A percentile compares a stretch with the other conserved stretches of the same genome.
Evolutionary conservation across 352 stramenopile genomes (phyloP).

Genomic region (Phytophthora tubulina): DNA sequence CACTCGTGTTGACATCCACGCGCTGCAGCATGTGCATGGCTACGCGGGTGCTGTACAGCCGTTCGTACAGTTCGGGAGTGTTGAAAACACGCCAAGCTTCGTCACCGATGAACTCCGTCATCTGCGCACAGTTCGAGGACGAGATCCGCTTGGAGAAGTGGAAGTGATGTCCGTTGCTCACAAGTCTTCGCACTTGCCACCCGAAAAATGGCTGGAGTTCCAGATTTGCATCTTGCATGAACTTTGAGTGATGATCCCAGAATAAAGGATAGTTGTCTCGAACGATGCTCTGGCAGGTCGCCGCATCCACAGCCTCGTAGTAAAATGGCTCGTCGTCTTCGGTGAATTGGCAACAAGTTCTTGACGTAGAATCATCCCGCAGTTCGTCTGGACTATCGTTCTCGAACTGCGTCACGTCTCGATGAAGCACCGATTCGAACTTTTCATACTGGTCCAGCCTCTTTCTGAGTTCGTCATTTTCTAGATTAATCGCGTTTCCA

Average conservation of each 20-base stretch:
- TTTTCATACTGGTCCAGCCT: conserved; percentile 31
- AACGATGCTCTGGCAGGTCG: conserved; percentile 26
- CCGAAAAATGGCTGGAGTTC: conserved; percentile 32
- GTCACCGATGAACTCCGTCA: conserved; percentile 21
- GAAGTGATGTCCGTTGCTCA: conserved; percentile 35
- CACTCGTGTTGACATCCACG: conserved; percentile 33
- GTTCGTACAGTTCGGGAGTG: conserved; percentile 35
- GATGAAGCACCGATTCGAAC: conserved; percentile 30
- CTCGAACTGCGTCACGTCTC: conserved; percentile 18
- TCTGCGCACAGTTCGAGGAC: conserved; percentile 10
- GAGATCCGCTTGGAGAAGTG: conserved; percentile 47
- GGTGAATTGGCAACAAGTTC: conserved; percentile 23
- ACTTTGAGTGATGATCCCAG: conserved; percentile 26
- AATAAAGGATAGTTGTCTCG: conserved; percentile 17
- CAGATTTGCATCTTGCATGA: conserved; percentile 15
- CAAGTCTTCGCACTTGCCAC: conserved; percentile 35
- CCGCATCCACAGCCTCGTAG: conserved; percentile 35
- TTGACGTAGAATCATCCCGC: neutral
- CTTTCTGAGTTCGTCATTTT: conserved; percentile 21
- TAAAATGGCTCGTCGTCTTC: conserved; percentile 48
- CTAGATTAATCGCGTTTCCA: conserved; percentile 28
- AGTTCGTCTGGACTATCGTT: neutral
- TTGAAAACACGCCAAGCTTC: conserved; percentile 45
- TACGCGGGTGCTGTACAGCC: conserved; percentile 34
- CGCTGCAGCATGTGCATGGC: conserved; percentile 42